Evolutionary conservation across 768 basidiomycete species (phyloP).

Genomic region (Boletus huronensis): DNA sequence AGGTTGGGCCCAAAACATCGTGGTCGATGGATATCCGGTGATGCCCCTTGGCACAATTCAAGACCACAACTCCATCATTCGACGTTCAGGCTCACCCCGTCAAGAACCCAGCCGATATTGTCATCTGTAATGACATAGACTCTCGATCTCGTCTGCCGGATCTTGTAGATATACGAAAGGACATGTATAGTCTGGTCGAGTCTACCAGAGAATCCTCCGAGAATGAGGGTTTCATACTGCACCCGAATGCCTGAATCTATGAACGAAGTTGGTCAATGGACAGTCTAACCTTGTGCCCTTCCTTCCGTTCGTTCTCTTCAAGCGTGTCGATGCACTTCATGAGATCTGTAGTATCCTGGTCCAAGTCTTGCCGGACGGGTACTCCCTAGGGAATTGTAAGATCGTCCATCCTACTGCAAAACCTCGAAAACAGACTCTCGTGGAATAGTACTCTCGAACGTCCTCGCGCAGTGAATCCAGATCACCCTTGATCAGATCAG

Average conservation of each 20-base stretch:
- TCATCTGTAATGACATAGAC: slow-evolving; percentile 87
- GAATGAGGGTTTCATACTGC: slow-evolving; percentile 66
- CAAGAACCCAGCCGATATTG: slow-evolving; percentile 86
- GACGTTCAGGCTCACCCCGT: slow-evolving; percentile 48
- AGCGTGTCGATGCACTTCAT: slow-evolving; percentile 84
- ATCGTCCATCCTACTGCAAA: neutral
- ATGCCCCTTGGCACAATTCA: slow-evolving; percentile 56
- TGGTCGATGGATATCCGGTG: slow-evolving; percentile 80
- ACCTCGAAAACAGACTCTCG: slow-evolving; percentile 41
- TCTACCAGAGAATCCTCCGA: slow-evolving; percentile 88
- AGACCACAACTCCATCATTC: neutral
- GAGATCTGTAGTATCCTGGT: slow-evolving; percentile 88
- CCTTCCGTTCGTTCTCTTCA: slow-evolving; percentile 49
- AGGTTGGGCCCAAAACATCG: slow-evolving; percentile 73
- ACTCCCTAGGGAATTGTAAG: slow-evolving; percentile 52
- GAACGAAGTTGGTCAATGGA: neutral
- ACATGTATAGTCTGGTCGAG: slow-evolving; percentile 94
- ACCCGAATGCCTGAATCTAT: slow-evolving; percentile 14
- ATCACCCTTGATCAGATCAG: slow-evolving; percentile 91
- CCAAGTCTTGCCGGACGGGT: slow-evolving; percentile 57
- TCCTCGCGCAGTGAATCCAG: slow-evolving; percentile 82
- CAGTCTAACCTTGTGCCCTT: slow-evolving; percentile 36
- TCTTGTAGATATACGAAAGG: slow-evolving; percentile 78
- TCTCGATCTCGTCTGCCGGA: slow-evolving; percentile 54
- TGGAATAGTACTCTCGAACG: slow-evolving; percentile 65